Conservation (phyloP, 139 green algal species). For the Mesostigma viride region DNA sequence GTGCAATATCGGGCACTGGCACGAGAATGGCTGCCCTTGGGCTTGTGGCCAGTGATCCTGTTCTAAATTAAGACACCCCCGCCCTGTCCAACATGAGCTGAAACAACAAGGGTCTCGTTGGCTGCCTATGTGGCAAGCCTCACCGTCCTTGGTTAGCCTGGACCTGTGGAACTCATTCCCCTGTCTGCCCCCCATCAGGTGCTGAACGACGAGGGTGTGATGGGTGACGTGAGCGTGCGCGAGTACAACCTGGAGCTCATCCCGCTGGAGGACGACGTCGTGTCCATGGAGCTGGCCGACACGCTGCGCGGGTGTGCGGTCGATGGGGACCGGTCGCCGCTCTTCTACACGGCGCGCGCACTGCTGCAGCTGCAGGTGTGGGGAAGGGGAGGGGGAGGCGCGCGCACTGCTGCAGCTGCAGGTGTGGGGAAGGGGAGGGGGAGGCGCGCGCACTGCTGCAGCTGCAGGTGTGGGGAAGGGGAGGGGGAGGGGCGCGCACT, state of each 20-base stretch:
- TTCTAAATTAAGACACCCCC: too few relatives aligned
- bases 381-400: too few relatives aligned
- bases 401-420: constrained; percentile 63
- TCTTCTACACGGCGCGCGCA: constrained; percentile 56
- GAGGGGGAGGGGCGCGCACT: constrained; percentile 60
- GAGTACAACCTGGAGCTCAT: constrained; percentile 68
- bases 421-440: too few relatives aligned
- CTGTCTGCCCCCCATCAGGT: constrained; percentile 29
- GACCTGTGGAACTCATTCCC: too few relatives aligned
- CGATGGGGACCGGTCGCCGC: constrained; percentile 55
- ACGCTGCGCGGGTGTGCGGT: constrained; percentile 40
- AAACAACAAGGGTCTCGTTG: too few relatives aligned
- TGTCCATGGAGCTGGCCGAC: constrained; percentile 69
- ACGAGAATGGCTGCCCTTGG: too few relatives aligned
- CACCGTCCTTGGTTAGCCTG: too few relatives aligned
- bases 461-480: constrained; percentile 65
- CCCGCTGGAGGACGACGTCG: constrained; percentile 74
- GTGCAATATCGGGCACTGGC: too few relatives aligned
- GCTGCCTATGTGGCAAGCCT: too few relatives aligned
- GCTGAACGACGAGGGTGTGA: constrained; percentile 65
- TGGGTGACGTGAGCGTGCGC: constrained; percentile 48
- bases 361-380: constrained; percentile 60
- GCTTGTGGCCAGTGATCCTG: too few relatives aligned
- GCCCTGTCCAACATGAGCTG: too few relatives aligned
- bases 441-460: constrained; percentile 52